A percentile compares a stretch with the other conserved stretches of the same genome.
These are phyloP conservation scores for Mimosa bimucronata DNA, from an alignment of 306 rosid genomes.

Conservation along the genomic window DNA sequence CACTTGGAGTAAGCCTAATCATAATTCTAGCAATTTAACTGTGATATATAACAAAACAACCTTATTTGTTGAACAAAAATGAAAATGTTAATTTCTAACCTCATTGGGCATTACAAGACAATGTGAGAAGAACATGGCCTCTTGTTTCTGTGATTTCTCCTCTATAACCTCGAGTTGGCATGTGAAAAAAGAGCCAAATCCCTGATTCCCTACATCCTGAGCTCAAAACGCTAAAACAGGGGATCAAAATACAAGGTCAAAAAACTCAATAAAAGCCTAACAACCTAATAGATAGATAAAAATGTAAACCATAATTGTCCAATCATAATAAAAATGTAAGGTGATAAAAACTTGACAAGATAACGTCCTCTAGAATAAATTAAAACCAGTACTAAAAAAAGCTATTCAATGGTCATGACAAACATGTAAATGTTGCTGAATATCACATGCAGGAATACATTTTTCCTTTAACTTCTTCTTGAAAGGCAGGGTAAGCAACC, in stretches of 20 bases:
- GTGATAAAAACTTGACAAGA: not conserved
- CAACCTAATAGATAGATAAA: not conserved
- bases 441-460: not conserved
- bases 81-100: not conserved
- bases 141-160: not conserved
- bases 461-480: not conserved
- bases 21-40: not conserved
- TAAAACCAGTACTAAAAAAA: not conserved
- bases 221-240: not conserved
- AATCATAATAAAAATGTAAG: not conserved
- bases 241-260: not conserved
- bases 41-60: not conserved
- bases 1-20: not conserved
- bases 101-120: not conserved
- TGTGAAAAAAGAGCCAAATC: not conserved
- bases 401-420: not conserved
- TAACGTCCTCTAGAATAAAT: not conserved
- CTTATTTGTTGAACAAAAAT: not conserved
- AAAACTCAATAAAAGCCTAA: not conserved
- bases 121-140: not conserved
- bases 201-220: not conserved
- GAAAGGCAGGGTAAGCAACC: too few species aligned
- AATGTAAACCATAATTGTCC: not conserved
- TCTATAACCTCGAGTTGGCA: not conserved
- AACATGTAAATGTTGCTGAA: not conserved